These are phyloP conservation scores for Dactylonectria estremocensis DNA, from an alignment of 2,329 filamentous ascomycete genomes.

Conservation along the genomic window DNA sequence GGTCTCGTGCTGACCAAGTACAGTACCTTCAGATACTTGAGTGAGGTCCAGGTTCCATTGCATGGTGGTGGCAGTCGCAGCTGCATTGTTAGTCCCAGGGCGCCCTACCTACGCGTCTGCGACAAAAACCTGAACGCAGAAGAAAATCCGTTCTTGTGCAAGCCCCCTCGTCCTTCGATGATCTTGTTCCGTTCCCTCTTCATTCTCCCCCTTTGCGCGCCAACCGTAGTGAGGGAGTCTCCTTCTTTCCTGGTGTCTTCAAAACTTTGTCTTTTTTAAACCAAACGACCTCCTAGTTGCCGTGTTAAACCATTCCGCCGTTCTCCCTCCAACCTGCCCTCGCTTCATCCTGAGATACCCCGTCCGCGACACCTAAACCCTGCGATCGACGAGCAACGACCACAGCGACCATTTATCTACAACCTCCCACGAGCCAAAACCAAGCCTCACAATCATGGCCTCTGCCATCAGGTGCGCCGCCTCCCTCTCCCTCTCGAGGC, in stretches of 20 bases:
- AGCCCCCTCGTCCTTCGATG: conserved; percentile 14
- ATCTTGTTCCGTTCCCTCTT: conserved; percentile 8
- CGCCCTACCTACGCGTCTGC: neutral
- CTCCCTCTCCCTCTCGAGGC: neutral
- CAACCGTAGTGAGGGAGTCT: neutral
- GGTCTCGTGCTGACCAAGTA: neutral
- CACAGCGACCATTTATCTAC: neutral
- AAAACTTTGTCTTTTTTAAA: conserved; percentile 6
- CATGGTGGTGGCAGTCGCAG: too few species aligned
- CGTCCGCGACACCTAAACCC: conserved; percentile 6
- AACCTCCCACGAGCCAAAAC: neutral
- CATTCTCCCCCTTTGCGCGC: neutral
- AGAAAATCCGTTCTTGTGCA: neutral
- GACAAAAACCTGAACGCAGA: neutral
- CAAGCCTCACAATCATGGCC: conserved; percentile 38
- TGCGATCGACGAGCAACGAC: conserved; percentile 9
- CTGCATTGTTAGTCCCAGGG: neutral
- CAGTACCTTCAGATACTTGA: neutral
- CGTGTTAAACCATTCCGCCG: neutral
- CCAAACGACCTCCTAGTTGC: neutral
- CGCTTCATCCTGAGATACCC: neutral
- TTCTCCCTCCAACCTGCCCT: neutral
- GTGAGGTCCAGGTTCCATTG: too few species aligned
- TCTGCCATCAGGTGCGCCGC: conserved; percentile 42
- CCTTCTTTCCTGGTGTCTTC: neutral